Evolutionary conservation across 2,329 filamentous ascomycete genomes (phyloP).

Genomic region (Beauveria medogensis): DNA sequence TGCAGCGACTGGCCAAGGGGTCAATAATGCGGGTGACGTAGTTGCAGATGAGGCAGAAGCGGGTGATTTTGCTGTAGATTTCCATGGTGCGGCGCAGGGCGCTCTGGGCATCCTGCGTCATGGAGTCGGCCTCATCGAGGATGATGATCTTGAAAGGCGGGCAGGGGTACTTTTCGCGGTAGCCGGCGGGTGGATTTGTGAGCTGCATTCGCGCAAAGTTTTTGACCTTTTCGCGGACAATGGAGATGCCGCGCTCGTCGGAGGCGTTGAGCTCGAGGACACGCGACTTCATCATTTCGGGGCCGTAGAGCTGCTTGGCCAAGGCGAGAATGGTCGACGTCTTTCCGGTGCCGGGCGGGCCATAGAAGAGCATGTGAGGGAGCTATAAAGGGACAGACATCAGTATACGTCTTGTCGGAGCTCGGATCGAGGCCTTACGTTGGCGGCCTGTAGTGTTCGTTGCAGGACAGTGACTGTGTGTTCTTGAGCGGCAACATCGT

Average conservation of each 20-base stretch:
- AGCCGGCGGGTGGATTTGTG: conserved; percentile 65
- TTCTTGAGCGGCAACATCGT: conserved; percentile 94
- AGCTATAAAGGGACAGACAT: conserved; percentile 45
- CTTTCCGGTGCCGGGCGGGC: conserved; percentile 94
- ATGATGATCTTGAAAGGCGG: conserved; percentile 99
- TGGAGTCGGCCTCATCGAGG: conserved; percentile 94
- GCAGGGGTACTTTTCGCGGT: conserved; percentile 72
- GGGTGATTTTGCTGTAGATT: conserved; percentile 90
- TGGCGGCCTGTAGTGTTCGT: conserved; percentile 87
- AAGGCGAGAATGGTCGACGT: conserved; percentile 96
- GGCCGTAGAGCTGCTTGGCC: conserved; percentile 94
- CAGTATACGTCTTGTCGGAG: neutral
- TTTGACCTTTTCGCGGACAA: conserved; percentile 96
- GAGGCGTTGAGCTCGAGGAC: conserved; percentile 99
- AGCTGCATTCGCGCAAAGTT: conserved; percentile 95
- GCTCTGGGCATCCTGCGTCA: conserved; percentile 97
- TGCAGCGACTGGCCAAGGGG: conserved; percentile 84
- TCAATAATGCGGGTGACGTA: conserved; percentile 98
- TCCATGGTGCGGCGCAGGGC: conserved; percentile 96
- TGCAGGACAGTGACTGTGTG: conserved; percentile 91
- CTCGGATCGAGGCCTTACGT: conserved; percentile 40
- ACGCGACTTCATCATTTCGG: conserved; percentile 82
- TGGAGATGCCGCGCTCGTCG: conserved; percentile 94
- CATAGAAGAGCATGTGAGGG: conserved; percentile 99
- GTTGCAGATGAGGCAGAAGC: conserved; percentile 97